Conservation (phyloP, 2,329 filamentous ascomycete genomes). For the Phoma sp. region DNA sequence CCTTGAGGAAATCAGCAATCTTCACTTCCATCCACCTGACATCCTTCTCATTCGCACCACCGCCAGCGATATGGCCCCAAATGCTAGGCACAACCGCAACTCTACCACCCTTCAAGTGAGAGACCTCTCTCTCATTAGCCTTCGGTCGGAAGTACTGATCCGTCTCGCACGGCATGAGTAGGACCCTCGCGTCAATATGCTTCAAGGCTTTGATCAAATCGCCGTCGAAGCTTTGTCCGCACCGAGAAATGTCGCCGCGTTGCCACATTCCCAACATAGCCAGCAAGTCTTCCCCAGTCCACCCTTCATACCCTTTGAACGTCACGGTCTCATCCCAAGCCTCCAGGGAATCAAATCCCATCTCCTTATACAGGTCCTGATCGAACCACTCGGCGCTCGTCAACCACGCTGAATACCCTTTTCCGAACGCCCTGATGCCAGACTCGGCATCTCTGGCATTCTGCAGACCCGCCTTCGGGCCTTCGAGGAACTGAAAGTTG, state of each 20-base stretch:
- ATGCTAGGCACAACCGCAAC: conserved; percentile 47
- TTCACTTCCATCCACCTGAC: conserved; percentile 29
- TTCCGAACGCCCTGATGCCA: conserved; percentile 46
- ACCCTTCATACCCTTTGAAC: conserved; percentile 28
- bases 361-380: conserved; percentile 45
- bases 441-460: conserved; percentile 50
- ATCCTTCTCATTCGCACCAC: conserved; percentile 46
- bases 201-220: conserved; percentile 45
- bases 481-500: conserved; percentile 64
- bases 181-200: conserved; percentile 45
- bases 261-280: conserved; percentile 53
- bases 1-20: conserved; percentile 18
- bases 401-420: conserved; percentile 52
- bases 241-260: conserved; percentile 48
- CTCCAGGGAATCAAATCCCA: conserved; percentile 35
- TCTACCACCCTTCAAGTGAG: conserved; percentile 40
- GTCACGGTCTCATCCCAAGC: conserved; percentile 41
- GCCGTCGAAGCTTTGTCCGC: conserved; percentile 30
- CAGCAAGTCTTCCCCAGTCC: conserved; percentile 50
- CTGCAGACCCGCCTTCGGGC: conserved; percentile 58
- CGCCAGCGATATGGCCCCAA: conserved; percentile 54
- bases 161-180: conserved; percentile 51
- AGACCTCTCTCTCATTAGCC: conserved; percentile 49
- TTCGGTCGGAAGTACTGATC: conserved; percentile 54
- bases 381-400: conserved; percentile 53